Base-by-base conservation (phyloP, 768 basidiomycete genomes). In the Trametes coccinea region DNA sequence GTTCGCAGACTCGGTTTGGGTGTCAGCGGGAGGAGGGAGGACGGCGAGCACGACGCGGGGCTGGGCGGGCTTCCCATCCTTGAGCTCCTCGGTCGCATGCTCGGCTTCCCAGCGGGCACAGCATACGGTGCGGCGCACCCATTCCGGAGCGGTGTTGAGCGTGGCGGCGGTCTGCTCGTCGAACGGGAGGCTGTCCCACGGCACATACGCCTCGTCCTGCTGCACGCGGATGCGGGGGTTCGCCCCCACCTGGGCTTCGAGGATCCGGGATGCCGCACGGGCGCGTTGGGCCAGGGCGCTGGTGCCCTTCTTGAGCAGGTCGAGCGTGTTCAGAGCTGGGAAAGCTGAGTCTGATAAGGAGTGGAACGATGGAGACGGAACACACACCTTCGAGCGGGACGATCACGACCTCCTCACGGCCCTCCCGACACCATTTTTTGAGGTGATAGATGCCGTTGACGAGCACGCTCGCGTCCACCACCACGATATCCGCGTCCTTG, bases 221-320 rank as follows among this genome's bases (percentile, higher is more conserved):
- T 93, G 92, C 16, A 93, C 90, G 8, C 86, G 81, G 55, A 93
- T 90, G 62, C 91, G 87, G 3, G 87, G 82, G 69, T 93, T 93
- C 27, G 84, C 81, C 34, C 92, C 92, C 41, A 94, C 91, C 73
- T 92, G 89, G 0, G 88, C 86, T 73, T 97, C 95, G 45, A 97
- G 82, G 54, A 93, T 87, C 27, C 95, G 88, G 10, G 94, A 93
- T 11, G 94, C 95, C 0, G 88, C 81, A 22, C 95, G 89, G 2
- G 94, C 94, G 30, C 88, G 86, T 70, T 90, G 85, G 0, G 94
- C 92, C 10, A 93, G 80, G 0, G 84, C 76, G 30, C 81, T 89
- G 0, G 87, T 86, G 1, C 94, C 94, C 71, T 96, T 97, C 82
- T 97, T 97, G 69, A 96, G 83, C 2, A 95, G 77, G 71, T 97